phyloP scores from a whole-genome alignment of 1,284 basidiomycete species.

The Vanrija sp. region DNA sequence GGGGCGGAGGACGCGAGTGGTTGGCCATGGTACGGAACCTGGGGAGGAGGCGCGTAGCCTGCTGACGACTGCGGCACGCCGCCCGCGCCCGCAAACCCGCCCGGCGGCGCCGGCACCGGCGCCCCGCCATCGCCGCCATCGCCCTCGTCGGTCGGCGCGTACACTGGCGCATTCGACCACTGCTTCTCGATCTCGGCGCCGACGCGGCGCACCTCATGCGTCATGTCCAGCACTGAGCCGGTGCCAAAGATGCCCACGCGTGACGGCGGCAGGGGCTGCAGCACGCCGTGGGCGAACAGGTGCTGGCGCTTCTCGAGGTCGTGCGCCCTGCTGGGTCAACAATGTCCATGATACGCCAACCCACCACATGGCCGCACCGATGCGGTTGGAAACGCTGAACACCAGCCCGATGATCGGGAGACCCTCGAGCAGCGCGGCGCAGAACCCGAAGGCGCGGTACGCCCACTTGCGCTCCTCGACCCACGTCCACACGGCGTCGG shows the following conservation, averaged over 20 bases:
- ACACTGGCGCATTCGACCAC: conserved; percentile 3
- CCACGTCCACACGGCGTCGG: conserved; percentile 64
- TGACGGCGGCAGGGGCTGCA: conserved; percentile 40
- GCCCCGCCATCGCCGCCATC: no score
- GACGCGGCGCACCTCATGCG: conserved; percentile 33
- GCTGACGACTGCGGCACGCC: no score
- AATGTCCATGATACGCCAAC: conserved; percentile 4
- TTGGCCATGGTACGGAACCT: no score
- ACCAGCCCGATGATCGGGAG: conserved; percentile 72
- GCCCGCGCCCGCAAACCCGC: no score
- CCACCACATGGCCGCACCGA: conserved; percentile 84
- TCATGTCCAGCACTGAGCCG: conserved; percentile 32
- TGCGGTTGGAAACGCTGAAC: conserved; percentile 76
- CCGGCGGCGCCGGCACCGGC: no score
- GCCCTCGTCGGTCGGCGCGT: no score
- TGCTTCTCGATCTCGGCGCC: conserved; percentile 19
- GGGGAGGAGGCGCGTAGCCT: no score
- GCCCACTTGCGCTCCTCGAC: conserved; percentile 84
- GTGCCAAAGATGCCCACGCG: conserved; percentile 41
- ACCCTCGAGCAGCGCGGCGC: conserved; percentile 69
- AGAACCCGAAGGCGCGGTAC: conserved; percentile 78
- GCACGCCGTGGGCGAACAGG: conserved; percentile 52
- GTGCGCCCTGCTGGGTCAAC: conserved; percentile 38
- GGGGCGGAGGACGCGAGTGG: no score
- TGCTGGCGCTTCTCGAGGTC: conserved; percentile 75